Evolutionary conservation across 352 stramenopile genomes (phyloP).

Genomic region (Phytophthora kernoviae): DNA sequence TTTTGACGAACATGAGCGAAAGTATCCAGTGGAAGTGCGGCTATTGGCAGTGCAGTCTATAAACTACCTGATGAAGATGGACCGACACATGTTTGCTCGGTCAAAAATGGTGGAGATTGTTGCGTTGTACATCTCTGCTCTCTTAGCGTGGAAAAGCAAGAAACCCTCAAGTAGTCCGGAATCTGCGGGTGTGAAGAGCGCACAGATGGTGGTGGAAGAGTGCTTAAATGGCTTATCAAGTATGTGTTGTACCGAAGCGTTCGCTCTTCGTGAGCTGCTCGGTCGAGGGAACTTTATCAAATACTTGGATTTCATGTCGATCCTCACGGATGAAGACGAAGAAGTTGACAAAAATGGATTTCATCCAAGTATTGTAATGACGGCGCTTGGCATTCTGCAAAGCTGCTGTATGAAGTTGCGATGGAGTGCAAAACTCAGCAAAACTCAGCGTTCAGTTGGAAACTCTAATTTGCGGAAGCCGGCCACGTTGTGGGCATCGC

Average conservation of each 20-base stretch:
- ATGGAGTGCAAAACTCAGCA: slow-evolving; percentile 38
- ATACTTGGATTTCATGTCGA: slow-evolving; percentile 63
- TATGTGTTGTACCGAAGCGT: slow-evolving; percentile 60
- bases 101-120: slow-evolving; percentile 53
- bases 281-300: slow-evolving; percentile 38
- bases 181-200: slow-evolving; percentile 28
- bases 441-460: slow-evolving; percentile 11
- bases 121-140: slow-evolving; percentile 52
- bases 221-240: slow-evolving; percentile 74
- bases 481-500: slow-evolving; percentile 4
- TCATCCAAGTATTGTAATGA: slow-evolving; percentile 71
- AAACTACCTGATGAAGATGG: slow-evolving; percentile 89
- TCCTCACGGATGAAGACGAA: slow-evolving; percentile 38
- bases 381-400: slow-evolving; percentile 66
- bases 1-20: slow-evolving; percentile 42
- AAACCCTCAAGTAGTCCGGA: slow-evolving; percentile 2
- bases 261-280: slow-evolving; percentile 60
- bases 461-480: slow-evolving; percentile 8
- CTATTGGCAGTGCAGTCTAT: slow-evolving; percentile 79
- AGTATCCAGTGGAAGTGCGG: slow-evolving; percentile 52
- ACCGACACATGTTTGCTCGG: slow-evolving; percentile 61
- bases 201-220: slow-evolving; percentile 82
- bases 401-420: slow-evolving; percentile 77
- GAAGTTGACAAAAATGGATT: slow-evolving; percentile 39
- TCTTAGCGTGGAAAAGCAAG: slow-evolving; percentile 46